These are phyloP conservation scores for Saccharomyces hybrid DNA, from an alignment of 1,139 yeast species.

Conservation along the genomic window DNA sequence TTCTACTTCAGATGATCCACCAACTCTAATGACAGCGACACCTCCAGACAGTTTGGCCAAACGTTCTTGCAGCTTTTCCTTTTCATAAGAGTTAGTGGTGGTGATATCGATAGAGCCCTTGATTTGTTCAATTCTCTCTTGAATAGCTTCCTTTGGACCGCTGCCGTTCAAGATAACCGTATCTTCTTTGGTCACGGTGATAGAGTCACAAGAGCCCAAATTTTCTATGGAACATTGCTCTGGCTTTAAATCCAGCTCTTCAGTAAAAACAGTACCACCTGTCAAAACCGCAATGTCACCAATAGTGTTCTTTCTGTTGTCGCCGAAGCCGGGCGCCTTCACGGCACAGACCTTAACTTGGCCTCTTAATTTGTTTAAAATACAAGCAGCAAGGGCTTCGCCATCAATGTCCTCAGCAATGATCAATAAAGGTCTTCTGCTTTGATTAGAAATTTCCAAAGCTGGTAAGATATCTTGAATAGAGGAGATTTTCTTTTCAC, in stretches of 20 bases:
- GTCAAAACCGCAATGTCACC: conserved; percentile 97
- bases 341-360: conserved; percentile 98
- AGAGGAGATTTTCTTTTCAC: conserved; percentile 92
- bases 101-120: conserved; percentile 71
- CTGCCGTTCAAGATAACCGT: conserved; percentile 94
- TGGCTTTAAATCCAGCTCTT: conserved; percentile 95
- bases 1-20: conserved; percentile 97
- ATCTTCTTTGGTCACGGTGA: conserved; percentile 95
- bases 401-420: conserved; percentile 98
- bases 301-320: conserved; percentile 94
- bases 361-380: conserved; percentile 95
- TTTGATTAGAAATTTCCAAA: conserved; percentile 86
- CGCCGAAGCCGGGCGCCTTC: conserved; percentile 99
- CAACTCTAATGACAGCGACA: conserved; percentile 97
- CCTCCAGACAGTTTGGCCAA: conserved; percentile 98
- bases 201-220: conserved; percentile 88
- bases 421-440: conserved; percentile 90
- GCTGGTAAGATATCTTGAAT: conserved; percentile 93
- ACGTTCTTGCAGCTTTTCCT: conserved; percentile 97
- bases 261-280: conserved; percentile 98
- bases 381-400: conserved; percentile 98
- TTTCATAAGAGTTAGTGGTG: conserved; percentile 87
- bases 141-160: conserved; percentile 82
- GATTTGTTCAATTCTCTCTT: conserved; percentile 93
- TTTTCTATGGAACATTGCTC: conserved; percentile 90